Evolutionary conservation across 495 filamentous ascomycete genomes (phyloP), one percentile per base, ranked within the genome.

Genomic region (Gamarada debralockiae): DNA sequence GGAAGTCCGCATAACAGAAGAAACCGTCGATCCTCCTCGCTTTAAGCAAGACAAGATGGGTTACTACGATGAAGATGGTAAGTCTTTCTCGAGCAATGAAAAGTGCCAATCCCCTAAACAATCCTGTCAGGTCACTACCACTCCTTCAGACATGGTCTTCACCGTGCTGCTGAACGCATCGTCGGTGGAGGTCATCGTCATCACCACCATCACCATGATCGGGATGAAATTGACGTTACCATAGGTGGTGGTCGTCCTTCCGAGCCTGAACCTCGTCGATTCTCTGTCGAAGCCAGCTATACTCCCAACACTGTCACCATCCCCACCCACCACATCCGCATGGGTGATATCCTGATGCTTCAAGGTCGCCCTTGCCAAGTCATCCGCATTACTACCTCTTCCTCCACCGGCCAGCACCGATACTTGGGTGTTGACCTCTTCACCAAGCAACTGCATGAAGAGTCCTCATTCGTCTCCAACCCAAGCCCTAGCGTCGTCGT

Each of bases 371-470:
- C 95, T 56, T 97, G 92, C 89, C 93, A 97, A 83, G 92, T 98
- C 70, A 98, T 98, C 81, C 92, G 92, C 66, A 97, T 98, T 85
- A 95, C 90, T 60, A 95, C 91, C 73, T 97, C 95, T 52, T 83
- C 89, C 58, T 92, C 95, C 78, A 98, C 93, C 40, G 93, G 95
- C 70, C 93, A 98, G 83, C 90, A 97, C 81, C 90, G 93, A 69
- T 98, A 97, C 85, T 87, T 97, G 50, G 93, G 93, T 80, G 93
- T 98, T 58, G 93, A 98, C 75, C 88, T 98, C 65, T 98, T 98
- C 89, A 96, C 91, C 80, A 92, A 96, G 82, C 89, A 97, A 76
- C 85, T 98, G 49, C 92, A 97, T 72, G 93, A 98, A 76, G 93
- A 98, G 85, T 95, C 91, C 44, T 91, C 86, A 70, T 97, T 97